A percentile compares a stretch with the other conserved stretches of the same genome.
Conservation (phyloP, 495 filamentous ascomycete species). For the Penicillium egyptiacum region DNA sequence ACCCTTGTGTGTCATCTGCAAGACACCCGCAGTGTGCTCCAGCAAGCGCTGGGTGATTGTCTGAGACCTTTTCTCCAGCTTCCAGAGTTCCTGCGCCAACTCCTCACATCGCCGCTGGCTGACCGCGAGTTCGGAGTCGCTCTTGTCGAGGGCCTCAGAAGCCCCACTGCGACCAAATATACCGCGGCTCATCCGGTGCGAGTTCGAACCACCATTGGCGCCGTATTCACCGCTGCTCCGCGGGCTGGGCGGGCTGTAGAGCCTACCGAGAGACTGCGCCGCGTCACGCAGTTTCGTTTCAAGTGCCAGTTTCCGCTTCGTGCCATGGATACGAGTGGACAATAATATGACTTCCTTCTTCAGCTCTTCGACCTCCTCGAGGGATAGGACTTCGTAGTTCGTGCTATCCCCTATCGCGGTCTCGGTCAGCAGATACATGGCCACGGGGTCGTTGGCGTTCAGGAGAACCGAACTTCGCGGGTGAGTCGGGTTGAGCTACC, state of each 20-base stretch:
- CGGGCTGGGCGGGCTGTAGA: slow-evolving; percentile 62
- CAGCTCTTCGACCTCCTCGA: slow-evolving; percentile 84
- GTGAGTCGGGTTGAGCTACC: slow-evolving; percentile 35
- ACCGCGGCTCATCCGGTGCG: slow-evolving; percentile 46
- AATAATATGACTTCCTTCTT: slow-evolving; percentile 80
- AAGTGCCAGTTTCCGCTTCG: slow-evolving; percentile 78
- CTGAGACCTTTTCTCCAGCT: slow-evolving; percentile 68
- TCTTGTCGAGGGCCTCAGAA: slow-evolving; percentile 44
- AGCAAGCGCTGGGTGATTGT: slow-evolving; percentile 70
- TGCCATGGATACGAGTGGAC: slow-evolving; percentile 70
- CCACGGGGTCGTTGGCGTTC: slow-evolving; percentile 56
- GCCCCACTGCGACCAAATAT: slow-evolving; percentile 46
- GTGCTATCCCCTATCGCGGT: slow-evolving; percentile 87
- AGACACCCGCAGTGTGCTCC: slow-evolving; percentile 87
- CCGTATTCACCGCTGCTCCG: slow-evolving; percentile 37
- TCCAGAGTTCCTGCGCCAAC: slow-evolving; percentile 74
- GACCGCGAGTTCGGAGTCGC: slow-evolving; percentile 70
- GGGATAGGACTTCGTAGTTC: slow-evolving; percentile 78
- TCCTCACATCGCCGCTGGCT: slow-evolving; percentile 84
- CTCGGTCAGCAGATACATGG: slow-evolving; percentile 87
- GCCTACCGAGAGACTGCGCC: slow-evolving; percentile 74
- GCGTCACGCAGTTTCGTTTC: slow-evolving; percentile 94
- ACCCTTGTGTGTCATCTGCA: slow-evolving; percentile 82
- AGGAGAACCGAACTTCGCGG: slow-evolving; percentile 45
- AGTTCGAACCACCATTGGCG: slow-evolving; percentile 28